Evolutionary conservation across 2,329 filamentous ascomycete species (phyloP).

Genomic region (Talaromyces pinophilus): DNA sequence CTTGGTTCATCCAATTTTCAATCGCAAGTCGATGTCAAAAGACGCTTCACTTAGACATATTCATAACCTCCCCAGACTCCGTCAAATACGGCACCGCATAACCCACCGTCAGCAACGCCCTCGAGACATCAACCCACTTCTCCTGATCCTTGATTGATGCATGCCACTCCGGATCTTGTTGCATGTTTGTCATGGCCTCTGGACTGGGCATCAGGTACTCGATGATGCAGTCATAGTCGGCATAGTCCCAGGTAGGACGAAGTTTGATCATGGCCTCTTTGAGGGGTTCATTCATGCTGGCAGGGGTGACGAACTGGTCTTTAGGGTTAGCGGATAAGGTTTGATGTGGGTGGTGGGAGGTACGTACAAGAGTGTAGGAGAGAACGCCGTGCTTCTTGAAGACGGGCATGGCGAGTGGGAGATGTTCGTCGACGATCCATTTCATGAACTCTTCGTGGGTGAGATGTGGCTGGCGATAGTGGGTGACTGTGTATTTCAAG

Average conservation of each 20-base stretch:
- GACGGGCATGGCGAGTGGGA: constrained; percentile 32
- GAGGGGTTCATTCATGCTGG: constrained; percentile 10
- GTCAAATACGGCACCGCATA: constrained; percentile 31
- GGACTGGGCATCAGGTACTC: constrained; percentile 32
- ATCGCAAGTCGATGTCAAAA: background rate
- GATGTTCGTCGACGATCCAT: constrained; percentile 35
- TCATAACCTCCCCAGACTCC: constrained; percentile 30
- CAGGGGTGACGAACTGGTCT: constrained; percentile 13
- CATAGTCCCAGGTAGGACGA: constrained; percentile 24
- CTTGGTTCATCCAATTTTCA: background rate
- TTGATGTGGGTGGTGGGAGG: background rate
- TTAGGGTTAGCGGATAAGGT: background rate
- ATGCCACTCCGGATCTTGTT: constrained; percentile 33
- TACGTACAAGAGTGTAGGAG: constrained; percentile 32
- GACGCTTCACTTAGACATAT: constrained; percentile 20
- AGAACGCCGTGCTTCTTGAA: constrained; percentile 33
- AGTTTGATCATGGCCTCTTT: constrained; percentile 23
- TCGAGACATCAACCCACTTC: constrained; percentile 34
- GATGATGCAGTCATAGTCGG: constrained; percentile 35
- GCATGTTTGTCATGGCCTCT: constrained; percentile 27
- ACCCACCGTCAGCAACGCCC: constrained; percentile 31
- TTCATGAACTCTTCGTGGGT: constrained; percentile 38
- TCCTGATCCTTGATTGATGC: constrained; percentile 31
- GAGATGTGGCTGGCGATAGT: constrained; percentile 32
- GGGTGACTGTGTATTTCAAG: constrained; percentile 34